Evolutionary conservation across 2,329 filamentous ascomycete genomes (phyloP), one percentile per base, ranked within the genome.

Genomic region (Fusarium siculi): DNA sequence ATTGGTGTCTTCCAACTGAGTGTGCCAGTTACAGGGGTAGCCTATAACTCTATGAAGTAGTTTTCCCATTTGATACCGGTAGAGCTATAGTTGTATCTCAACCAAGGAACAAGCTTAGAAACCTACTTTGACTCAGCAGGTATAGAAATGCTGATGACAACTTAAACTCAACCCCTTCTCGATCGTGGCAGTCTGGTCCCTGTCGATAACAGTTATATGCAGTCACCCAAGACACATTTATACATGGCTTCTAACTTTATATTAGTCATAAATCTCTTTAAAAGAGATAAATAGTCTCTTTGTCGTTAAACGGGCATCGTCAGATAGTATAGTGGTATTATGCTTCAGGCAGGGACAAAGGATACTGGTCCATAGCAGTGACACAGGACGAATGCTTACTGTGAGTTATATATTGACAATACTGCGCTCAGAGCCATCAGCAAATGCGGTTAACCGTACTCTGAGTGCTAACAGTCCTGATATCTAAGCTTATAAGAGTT

Each of bases 101-200:
- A 8, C 25, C 14, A 11, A 39, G 15, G 4, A 9, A 5, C 9
- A 4, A 3, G 19, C 10, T 6, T 16, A 5, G 23, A 4, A 10
- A 16, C 7, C 5, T 15, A n/a, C 7, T 23, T 34, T 21, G 7
- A 25, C 5, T 14, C 18, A 6, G 10, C 9, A 21, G 50, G 19
- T 39, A 4, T 39, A 14, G 14, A 5, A 28, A 16, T 53, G 32
- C 18, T 23, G 15, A 28, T 39, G 19, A 8, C 10, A 7, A 23
- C 19, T 28, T n/a, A 21, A 39, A 39, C 32, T n/a, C 23, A 21
- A 8, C 19, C 19, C 7, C 14, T n/a, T 53, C 19, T 53, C 12
- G 14, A 28, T 28, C 34, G 14, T 37, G 23, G 25, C 19, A 21
- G 23, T 28, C 34, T 3, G 28, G 50, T 16, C 19, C 8, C 34